Conservation (phyloP, 169 alveolate genomes). For the Perkinsus olseni region DNA sequence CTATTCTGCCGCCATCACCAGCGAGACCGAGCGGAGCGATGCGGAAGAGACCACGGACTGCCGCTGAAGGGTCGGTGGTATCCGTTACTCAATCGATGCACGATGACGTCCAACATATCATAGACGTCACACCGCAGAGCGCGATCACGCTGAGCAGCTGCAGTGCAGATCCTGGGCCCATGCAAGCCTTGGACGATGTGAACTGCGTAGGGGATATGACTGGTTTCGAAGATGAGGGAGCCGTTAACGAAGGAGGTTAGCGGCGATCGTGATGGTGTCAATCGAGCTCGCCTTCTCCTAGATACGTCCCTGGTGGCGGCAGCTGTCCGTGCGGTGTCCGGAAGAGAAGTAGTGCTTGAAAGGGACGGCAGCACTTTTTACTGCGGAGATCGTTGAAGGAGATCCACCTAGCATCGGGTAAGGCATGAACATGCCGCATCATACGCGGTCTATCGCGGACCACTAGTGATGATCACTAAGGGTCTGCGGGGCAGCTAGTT, state of each 20-base stretch:
- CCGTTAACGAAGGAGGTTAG: background rate
- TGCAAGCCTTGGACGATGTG: background rate
- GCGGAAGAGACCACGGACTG: background rate
- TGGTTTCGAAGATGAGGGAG: background rate
- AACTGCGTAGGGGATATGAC: background rate
- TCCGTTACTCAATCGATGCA: background rate
- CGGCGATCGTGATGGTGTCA: background rate
- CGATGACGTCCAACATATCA: background rate
- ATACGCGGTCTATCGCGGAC: background rate
- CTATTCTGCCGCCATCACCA: background rate
- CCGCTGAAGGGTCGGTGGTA: background rate
- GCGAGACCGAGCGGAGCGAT: background rate
- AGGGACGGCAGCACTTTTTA: background rate
- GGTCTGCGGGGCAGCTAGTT: background rate
- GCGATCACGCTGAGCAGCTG: background rate
- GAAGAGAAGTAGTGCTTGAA: background rate
- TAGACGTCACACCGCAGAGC: background rate
- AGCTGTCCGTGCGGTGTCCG: background rate
- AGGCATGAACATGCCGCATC: background rate
- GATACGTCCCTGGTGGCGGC: background rate
- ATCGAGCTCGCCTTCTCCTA: background rate
- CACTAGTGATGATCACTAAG: background rate
- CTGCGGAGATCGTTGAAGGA: background rate
- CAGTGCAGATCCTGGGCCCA: background rate
- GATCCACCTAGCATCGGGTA: background rate